Percentiles rank a stretch among this genome's conserved stretches.
Evolutionary conservation across 108 stramenopile species (phyloP).

Genomic region (Fistulifera pelliculosa): DNA sequence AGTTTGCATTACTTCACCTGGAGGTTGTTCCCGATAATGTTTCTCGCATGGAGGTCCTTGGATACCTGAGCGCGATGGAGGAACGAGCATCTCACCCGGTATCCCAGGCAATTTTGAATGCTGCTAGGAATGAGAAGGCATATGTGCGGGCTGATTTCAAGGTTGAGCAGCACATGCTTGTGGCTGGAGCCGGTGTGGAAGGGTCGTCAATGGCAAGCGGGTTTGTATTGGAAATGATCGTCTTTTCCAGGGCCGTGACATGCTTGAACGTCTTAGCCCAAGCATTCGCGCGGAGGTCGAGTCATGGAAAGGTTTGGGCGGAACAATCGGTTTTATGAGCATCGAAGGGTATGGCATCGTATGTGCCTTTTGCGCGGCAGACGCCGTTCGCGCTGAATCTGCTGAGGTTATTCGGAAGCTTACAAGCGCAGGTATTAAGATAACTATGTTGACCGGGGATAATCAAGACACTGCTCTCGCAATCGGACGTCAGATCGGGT

Average conservation of each 20-base stretch:
- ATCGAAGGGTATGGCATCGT: slow-evolving; percentile 68
- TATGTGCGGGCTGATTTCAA: slow-evolving; percentile 22
- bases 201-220: slow-evolving; percentile 38
- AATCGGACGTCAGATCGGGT: slow-evolving; percentile 62
- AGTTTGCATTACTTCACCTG: slow-evolving; percentile 54
- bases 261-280: slow-evolving; percentile 25
- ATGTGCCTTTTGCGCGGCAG: slow-evolving; percentile 60
- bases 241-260: slow-evolving; percentile 50
- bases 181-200: slow-evolving; percentile 61
- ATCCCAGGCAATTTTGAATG: slow-evolving; percentile 53
- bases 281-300: slow-evolving; percentile 18
- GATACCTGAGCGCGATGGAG: slow-evolving; percentile 60
- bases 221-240: slow-evolving; percentile 66
- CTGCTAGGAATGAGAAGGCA: slow-evolving; percentile 45
- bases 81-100: slow-evolving; percentile 61
- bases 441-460: slow-evolving; percentile 95
- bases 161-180: slow-evolving; percentile 36
- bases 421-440: slow-evolving; percentile 56
- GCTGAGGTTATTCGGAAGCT: slow-evolving; percentile 41
- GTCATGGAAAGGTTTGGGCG: slow-evolving; percentile 42
- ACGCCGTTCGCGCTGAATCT: slow-evolving; percentile 54
- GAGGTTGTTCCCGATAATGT: slow-evolving; percentile 12
- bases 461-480: slow-evolving; percentile 65
- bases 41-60: slow-evolving; percentile 33
- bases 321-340: slow-evolving; percentile 63